Evolutionary conservation across 2,329 filamentous ascomycete species (phyloP).

Genomic region (Aurifilum marmelostoma): DNA sequence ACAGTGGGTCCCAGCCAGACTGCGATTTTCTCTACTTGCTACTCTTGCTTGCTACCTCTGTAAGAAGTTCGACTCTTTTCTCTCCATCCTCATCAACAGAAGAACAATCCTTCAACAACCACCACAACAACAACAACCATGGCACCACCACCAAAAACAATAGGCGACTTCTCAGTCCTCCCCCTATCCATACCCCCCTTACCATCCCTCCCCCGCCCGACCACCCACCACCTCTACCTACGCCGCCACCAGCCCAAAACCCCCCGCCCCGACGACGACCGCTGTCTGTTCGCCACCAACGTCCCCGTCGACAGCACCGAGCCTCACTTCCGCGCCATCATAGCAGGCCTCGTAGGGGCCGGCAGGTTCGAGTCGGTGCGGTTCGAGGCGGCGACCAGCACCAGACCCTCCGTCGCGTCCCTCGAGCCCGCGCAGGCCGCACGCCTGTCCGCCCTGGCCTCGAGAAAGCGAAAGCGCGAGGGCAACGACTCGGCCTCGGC

Average conservation of each 20-base stretch:
- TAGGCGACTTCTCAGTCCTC: constrained; percentile 68
- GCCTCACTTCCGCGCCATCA: constrained; percentile 73
- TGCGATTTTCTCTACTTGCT: constrained; percentile 19
- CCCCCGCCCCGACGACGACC: constrained; percentile 70
- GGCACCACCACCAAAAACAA: constrained; percentile 46
- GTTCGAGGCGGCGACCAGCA: constrained; percentile 64
- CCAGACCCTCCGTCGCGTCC: constrained; percentile 36
- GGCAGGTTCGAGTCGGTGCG: constrained; percentile 77
- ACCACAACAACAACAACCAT: constrained; percentile 33
- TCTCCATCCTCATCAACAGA: not conserved
- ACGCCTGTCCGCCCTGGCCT: constrained; percentile 43
- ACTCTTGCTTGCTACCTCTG: too few species aligned
- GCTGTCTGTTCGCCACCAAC: constrained; percentile 90
- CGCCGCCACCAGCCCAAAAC: constrained; percentile 81
- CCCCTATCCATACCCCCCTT: constrained; percentile 67
- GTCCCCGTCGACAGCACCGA: constrained; percentile 83
- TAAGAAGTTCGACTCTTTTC: not conserved
- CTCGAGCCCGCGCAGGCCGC: constrained; percentile 50
- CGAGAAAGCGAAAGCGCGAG: constrained; percentile 57
- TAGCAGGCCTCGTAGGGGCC: constrained; percentile 73
- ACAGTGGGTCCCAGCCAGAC: not conserved
- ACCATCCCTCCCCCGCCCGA: constrained; percentile 63
- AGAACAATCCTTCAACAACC: not conserved
- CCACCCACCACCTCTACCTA: constrained; percentile 84
- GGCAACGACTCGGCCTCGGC: constrained; percentile 53